Conservation (phyloP, 2,329 filamentous ascomycete species). For the Arthrobotrys iridis region DNA sequence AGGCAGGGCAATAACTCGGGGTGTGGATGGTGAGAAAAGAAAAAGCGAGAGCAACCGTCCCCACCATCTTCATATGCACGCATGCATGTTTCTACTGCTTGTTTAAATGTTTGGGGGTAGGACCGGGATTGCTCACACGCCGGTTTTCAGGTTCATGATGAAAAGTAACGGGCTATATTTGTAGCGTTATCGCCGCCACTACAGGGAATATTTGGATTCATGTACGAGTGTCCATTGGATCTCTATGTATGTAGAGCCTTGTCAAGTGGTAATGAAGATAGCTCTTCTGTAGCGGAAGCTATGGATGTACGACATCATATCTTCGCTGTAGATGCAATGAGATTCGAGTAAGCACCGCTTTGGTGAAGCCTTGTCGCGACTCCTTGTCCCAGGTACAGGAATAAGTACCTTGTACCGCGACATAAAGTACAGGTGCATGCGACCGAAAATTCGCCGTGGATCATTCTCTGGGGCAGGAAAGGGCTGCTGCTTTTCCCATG, state of each 20-base stretch:
- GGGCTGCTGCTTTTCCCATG: slow-evolving; percentile 36
- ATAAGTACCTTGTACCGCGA: slow-evolving; percentile 28
- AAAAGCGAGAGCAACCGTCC: slow-evolving; percentile 34
- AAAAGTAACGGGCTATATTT: slow-evolving; percentile 28
- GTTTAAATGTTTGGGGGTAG: slow-evolving; percentile 44
- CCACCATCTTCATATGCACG: slow-evolving; percentile 34
- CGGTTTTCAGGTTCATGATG: slow-evolving; percentile 33
- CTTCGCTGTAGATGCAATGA: neutral
- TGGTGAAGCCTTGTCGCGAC: slow-evolving; percentile 13
- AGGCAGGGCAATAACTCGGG: slow-evolving; percentile 25
- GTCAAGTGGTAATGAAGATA: no score
- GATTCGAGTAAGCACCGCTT: slow-evolving; percentile 16
- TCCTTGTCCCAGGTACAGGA: slow-evolving; percentile 14
- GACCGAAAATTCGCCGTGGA: slow-evolving; percentile 23
- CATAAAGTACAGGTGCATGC: slow-evolving; percentile 36
- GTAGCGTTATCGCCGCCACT: slow-evolving; percentile 31
- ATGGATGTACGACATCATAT: slow-evolving; percentile 27
- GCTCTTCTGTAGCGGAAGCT: no score
- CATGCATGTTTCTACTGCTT: slow-evolving; percentile 43
- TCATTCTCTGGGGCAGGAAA: slow-evolving; percentile 20
- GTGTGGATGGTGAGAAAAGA: slow-evolving; percentile 32
- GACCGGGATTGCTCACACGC: slow-evolving; percentile 47
- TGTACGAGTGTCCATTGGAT: no score
- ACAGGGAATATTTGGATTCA: no score
- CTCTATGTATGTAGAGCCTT: slow-evolving; percentile 3